Evolutionary conservation across 169 alveolate genomes (phyloP).

Genomic region (Cryptosporidium meleagridis): DNA sequence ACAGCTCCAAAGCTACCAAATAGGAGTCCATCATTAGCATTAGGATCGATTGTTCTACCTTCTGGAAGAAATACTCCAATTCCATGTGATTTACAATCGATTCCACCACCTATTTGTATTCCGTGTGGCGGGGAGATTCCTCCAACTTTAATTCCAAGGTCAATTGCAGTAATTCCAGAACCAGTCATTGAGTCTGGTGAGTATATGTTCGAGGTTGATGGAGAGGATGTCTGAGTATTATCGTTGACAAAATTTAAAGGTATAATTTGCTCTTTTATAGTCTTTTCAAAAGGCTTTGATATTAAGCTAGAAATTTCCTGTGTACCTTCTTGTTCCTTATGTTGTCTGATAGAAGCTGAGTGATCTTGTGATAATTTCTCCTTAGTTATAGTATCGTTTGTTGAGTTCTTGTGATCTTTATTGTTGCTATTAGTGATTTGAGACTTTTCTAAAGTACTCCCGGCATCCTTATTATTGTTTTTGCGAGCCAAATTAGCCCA

Average conservation of each 20-base stretch:
- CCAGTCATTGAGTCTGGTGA: background rate
- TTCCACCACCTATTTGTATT: constrained; percentile 49
- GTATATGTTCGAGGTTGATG: background rate
- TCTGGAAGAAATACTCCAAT: constrained; percentile 67
- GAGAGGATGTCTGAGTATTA: background rate
- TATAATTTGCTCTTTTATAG: background rate
- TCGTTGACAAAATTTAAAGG: background rate
- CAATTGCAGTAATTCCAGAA: constrained; percentile 44
- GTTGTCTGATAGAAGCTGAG: background rate
- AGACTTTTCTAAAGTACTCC: background rate
- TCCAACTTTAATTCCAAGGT: constrained; percentile 66
- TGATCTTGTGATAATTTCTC: background rate
- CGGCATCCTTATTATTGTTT: background rate
- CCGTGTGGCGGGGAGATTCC: constrained; percentile 57
- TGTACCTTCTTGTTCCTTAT: background rate
- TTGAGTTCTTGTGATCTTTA: background rate
- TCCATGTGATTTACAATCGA: background rate
- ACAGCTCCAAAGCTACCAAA: constrained; percentile 74
- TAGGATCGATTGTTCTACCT: constrained; percentile 73
- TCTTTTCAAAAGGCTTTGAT: background rate
- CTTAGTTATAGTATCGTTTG: background rate
- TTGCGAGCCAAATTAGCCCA: constrained; percentile 69
- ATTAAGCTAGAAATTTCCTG: background rate
- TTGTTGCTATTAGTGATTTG: background rate
- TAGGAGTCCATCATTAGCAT: constrained; percentile 63